Base-by-base conservation (phyloP, 2,329 filamentous ascomycete genomes). In the Microcyclospora pomicola region DNA sequence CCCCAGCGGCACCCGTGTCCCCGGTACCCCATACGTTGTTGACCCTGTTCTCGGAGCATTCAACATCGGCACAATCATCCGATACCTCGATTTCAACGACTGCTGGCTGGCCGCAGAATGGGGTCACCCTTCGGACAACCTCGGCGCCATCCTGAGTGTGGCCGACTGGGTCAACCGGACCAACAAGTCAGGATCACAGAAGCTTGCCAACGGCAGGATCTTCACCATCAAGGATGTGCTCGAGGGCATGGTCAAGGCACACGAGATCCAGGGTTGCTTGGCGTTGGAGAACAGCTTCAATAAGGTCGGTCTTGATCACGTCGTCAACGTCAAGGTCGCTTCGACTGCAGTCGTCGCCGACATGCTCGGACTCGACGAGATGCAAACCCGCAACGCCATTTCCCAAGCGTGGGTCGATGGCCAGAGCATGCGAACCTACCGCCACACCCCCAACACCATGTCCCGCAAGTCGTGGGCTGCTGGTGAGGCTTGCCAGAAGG, bases 81-180 rank as follows among this genome's bases (percentile, higher is more conserved):
- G 91, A 59, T 98, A 91, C 91, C 76, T 98, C 55, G 91, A 98
- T 69, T 98, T 96, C 75, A 98, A 98, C 64, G 91, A 98, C 74
- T 96, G 91, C 76, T 98, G 88, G 91, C 73, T 96, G 47, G 91
- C 88, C 33, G 91, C 91, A 40, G 91, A 98, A 69, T 98, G 91
- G 91, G 91, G 91, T 42, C 91, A 98, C 65, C 91, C 91, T 45
- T 95, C 87, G 4, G 91, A 98, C 71, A 98, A 98, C 71, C 65
- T 98, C 51, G 91, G 91, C 46, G 91, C 88, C 55, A 98, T 98
- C 59, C 76, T 98, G 45, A 85, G 88, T 34, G 87, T 95, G 37
- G 85, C 91, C 43, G 91, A 98, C 71, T 98, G 91, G 91, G 77
- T 94, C 58, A 92, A 87, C 52, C 82, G 91, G 53, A 95, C 88